These are phyloP conservation scores for Euphrasia confusa DNA, from an alignment of 257 asterid genomes.

Conservation along the genomic window DNA sequence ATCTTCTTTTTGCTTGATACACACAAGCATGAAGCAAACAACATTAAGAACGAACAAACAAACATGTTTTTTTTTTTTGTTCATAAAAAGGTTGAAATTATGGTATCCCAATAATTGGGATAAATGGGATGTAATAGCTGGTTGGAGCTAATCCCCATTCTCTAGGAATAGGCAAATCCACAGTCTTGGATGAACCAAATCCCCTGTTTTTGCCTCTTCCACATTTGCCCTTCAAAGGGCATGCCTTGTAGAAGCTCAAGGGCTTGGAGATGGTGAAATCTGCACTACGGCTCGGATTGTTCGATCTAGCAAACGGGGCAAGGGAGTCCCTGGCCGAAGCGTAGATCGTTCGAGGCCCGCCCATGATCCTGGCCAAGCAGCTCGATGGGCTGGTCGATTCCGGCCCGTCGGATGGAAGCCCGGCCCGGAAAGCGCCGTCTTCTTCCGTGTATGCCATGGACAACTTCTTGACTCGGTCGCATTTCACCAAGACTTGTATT, in stretches of 20 bases:
- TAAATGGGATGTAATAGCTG: conserved; percentile 64
- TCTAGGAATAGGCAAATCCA: conserved; percentile 73
- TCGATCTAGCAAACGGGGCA: conserved; percentile 29
- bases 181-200: conserved; percentile 72
- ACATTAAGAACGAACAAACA: conserved; percentile 8
- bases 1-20: conserved; percentile 9
- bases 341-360: conserved; percentile 64
- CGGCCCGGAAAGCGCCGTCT: conserved; percentile 54
- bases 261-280: conserved; percentile 44
- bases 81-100: conserved; percentile 22
- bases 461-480: conserved; percentile 47
- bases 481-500: conserved; percentile 58
- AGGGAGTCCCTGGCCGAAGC: conserved; percentile 28
- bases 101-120: conserved; percentile 93
- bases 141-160: conserved; percentile 90
- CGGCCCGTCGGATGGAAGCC: conserved; percentile 33
- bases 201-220: conserved; percentile 34
- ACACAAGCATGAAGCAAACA: conserved; percentile 15
- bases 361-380: conserved; percentile 76
- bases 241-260: conserved; percentile 52
- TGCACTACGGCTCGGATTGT: conserved; percentile 21
- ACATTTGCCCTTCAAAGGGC: conserved; percentile 47
- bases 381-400: conserved; percentile 21
- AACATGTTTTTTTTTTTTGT: background rate
- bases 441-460: conserved; percentile 42